These are phyloP conservation scores for Urochloa ruziziensis DNA, from an alignment of 176 grass and related monocot genomes.

Conservation along the genomic window DNA sequence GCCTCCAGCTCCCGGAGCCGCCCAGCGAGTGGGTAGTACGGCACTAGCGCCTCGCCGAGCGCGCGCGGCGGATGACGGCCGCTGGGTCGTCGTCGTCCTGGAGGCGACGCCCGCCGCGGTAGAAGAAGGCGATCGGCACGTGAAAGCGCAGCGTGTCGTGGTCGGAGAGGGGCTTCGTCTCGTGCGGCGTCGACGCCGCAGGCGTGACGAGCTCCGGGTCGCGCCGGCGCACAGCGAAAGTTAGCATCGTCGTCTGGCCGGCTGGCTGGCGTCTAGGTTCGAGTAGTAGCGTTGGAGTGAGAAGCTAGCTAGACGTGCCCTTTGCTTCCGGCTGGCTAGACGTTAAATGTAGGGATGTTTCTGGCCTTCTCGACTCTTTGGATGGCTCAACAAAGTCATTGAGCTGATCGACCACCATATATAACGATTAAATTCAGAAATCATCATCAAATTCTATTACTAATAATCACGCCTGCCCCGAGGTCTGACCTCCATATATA, in stretches of 20 bases:
- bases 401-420: no score
- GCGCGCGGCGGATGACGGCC: slow-evolving; percentile 2
- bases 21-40: slow-evolving; percentile 52
- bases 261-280: no score
- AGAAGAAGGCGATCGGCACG: slow-evolving; percentile 13
- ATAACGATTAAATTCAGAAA: no score
- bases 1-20: slow-evolving; percentile 35
- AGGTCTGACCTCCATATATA: no score
- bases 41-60: slow-evolving; percentile 46
- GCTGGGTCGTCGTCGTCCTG: slow-evolving; percentile 26
- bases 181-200: slow-evolving; percentile 2
- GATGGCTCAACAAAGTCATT: no score
- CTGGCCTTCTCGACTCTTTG: no score
- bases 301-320: no score
- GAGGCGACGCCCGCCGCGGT: slow-evolving; percentile 20
- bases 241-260: neutral
- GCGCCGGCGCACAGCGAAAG: slow-evolving; percentile 31
- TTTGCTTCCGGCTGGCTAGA: no score
- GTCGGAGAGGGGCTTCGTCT: slow-evolving; percentile 56
- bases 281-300: no score
- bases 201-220: slow-evolving; percentile 33
- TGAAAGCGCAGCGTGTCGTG: slow-evolving; percentile 25
- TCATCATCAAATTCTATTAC: no score
- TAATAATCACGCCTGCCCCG: no score
- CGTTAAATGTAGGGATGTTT: no score